These are phyloP conservation scores for Phytophthora lateralis DNA, from an alignment of 352 stramenopile species.

Conservation along the genomic window DNA sequence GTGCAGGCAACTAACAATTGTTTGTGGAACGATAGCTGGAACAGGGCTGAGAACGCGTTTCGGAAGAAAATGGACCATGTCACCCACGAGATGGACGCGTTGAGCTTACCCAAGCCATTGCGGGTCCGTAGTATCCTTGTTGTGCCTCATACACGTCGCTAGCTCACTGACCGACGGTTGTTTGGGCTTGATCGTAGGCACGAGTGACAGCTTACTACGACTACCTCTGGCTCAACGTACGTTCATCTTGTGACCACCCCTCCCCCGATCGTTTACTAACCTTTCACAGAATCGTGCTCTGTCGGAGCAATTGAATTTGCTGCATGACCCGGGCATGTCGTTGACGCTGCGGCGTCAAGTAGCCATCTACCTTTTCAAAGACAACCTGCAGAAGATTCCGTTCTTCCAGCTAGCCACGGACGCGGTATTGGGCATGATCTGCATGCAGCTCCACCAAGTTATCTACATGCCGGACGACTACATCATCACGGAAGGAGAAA, in stretches of 20 bases:
- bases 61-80: slow-evolving; percentile 79
- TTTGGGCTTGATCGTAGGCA: slow-evolving; percentile 19
- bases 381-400: slow-evolving; percentile 70
- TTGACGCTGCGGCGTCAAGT: slow-evolving; percentile 58
- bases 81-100: slow-evolving; percentile 66
- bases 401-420: slow-evolving; percentile 75
- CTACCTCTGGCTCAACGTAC: slow-evolving; percentile 73
- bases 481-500: slow-evolving; percentile 69
- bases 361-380: slow-evolving; percentile 74
- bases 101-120: slow-evolving; percentile 56
- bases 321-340: slow-evolving; percentile 71
- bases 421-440: slow-evolving; percentile 69
- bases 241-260: slow-evolving; percentile 1
- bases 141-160: not conserved
- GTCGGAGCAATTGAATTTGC: slow-evolving; percentile 61
- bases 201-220: slow-evolving; percentile 72
- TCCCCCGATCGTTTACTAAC: not conserved
- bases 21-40: slow-evolving; percentile 42
- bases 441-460: slow-evolving; percentile 67
- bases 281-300: slow-evolving; percentile 53
- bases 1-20: slow-evolving; percentile 1
- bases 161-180: not conserved
- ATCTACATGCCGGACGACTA: slow-evolving; percentile 74
- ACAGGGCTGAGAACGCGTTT: slow-evolving; percentile 66
- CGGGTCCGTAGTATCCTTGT: slow-evolving; percentile 32